Base-by-base conservation (phyloP, 1,284 basidiomycete species). In the Grifola frondosa region DNA sequence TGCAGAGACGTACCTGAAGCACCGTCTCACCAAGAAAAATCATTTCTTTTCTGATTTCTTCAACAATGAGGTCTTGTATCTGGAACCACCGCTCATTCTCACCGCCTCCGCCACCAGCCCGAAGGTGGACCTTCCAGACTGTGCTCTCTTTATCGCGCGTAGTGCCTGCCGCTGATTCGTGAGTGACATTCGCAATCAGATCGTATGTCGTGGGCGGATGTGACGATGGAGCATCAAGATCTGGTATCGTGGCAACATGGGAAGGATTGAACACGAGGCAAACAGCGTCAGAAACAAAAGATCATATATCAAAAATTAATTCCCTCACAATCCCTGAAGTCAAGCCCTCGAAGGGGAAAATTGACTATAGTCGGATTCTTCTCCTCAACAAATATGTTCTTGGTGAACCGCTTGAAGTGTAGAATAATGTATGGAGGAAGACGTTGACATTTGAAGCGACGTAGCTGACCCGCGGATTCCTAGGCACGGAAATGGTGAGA, bases 321-420 rank as follows among this genome's bases (percentile, higher is more conserved):
- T 19, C 13, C 73, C 90, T 60, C 63, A 95, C 92, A 97, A 39
- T 92, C 91, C 53, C 71, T 71, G 65, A 98, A 86, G 66, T 98
- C 94, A 16, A 99, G 77, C 1, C 94, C 94, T 44, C 91, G 81
- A 32, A 97, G 76, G 10, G 94, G 94, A 61, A 97, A 99, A 61
- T 97, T 98, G 56, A 99, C 91, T 48, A 99, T 95, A 2, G 97
- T 99, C 3, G 95, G 95, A 61, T 99, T 99, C 66, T 97, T 96
- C 67, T 99, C 96, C 66, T 98, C 96, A 2, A 97, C 92, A 60
- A 99, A 98, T 40, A 80, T 80, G 66, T 99, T 99, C 65, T 92
- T 97, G n/a, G 92, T 97, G 68, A 99, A 99, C 23, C 97, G 83
- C 62, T 96, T 98, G 73, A 90, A 96, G 64, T 97, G 92, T 19